Percentiles rank a stretch among this genome's conserved stretches.
phyloP scores from a whole-genome alignment of 108 stramenopile species.

The Skeletonema costatum region DNA sequence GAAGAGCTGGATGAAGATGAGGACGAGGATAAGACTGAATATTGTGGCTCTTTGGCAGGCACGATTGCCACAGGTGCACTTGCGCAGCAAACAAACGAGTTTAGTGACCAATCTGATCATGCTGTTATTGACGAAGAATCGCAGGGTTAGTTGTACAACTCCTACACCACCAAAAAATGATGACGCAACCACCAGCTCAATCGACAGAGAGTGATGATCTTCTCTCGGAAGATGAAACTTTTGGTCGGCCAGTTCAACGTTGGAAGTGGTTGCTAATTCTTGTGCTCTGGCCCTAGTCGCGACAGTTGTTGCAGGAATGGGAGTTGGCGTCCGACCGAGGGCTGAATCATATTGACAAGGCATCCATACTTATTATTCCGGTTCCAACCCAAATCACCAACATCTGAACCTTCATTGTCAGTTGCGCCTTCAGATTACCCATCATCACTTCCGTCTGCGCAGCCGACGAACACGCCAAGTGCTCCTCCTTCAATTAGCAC shows the following conservation, averaged over 20 bases:
- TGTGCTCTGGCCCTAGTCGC: neutral
- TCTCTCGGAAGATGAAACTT: neutral
- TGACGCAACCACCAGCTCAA: neutral
- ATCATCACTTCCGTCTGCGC: neutral
- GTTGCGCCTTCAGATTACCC: neutral
- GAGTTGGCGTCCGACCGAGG: constrained; percentile 5
- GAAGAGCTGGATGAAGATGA: neutral
- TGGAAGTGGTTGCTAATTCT: neutral
- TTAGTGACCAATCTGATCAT: neutral
- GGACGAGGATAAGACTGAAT: neutral
- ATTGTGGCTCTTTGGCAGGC: neutral
- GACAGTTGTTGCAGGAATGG: neutral
- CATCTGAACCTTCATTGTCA: neutral
- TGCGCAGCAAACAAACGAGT: neutral
- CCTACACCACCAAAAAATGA: neutral
- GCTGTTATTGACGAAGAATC: neutral
- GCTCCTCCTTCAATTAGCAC: neutral
- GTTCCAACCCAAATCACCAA: constrained; percentile 8
- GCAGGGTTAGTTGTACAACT: neutral
- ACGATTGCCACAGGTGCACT: neutral
- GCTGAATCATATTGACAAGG: neutral
- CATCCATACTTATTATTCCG: neutral
- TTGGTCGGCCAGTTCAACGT: neutral
- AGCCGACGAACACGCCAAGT: neutral
- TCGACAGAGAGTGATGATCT: neutral